Conservation (phyloP, 345 rosid species). For the Anacardium occidentale region DNA sequence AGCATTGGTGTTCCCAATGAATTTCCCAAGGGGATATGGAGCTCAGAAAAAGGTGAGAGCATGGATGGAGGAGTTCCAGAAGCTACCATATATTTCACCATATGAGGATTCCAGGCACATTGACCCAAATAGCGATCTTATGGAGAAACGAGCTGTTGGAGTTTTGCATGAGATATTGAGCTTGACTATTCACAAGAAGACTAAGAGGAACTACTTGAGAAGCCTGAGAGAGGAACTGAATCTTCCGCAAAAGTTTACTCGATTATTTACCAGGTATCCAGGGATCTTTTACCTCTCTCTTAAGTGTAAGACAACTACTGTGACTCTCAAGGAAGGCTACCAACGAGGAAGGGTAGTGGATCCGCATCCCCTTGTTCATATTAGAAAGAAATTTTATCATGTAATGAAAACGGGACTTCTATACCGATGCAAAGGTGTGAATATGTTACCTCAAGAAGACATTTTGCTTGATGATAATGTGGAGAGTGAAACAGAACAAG, state of each 20-base stretch:
- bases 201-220: constrained; percentile 92
- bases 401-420: constrained; percentile 92
- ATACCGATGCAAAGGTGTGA: constrained; percentile 64
- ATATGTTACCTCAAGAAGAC: constrained; percentile 46
- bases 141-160: constrained; percentile 97
- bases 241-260: constrained; percentile 86
- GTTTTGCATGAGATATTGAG: constrained; percentile 87
- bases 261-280: constrained; percentile 84
- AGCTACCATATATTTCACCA: constrained; percentile 89
- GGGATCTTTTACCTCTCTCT: constrained; percentile 90
- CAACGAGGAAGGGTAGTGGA: constrained; percentile 67
- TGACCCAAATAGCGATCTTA: constrained; percentile 78
- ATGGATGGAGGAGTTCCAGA: constrained; percentile 99
- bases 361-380: constrained; percentile 77
- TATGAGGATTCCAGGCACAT: constrained; percentile 75
- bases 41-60: constrained; percentile 84
- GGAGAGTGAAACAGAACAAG: constrained; percentile 33
- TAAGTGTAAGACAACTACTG: constrained; percentile 95
- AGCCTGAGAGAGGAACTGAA: constrained; percentile 77
- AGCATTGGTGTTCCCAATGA: constrained; percentile 71
- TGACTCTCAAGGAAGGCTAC: constrained; percentile 84
- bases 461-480: constrained; percentile 38
- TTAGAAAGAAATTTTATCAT: constrained; percentile 71
- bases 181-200: constrained; percentile 90
- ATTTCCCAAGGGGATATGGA: constrained; percentile 90